A percentile compares a stretch with the other conserved stretches of the same genome.
phyloP scores from a whole-genome alignment of 192 early-diverging fungal genomes.

The Anaeromyces robustus region DNA sequence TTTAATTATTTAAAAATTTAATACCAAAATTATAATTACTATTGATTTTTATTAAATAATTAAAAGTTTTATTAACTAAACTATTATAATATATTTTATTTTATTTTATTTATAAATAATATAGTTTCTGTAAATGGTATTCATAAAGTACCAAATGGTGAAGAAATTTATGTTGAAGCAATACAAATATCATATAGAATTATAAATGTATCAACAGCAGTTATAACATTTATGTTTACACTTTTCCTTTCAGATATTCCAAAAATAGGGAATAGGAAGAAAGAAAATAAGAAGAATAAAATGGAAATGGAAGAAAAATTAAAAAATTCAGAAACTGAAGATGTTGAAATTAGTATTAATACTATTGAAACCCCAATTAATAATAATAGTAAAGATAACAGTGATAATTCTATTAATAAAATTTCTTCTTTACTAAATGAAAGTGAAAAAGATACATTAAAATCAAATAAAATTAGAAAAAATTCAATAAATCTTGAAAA shows the following conservation, averaged over 20 bases:
- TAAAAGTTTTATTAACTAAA: too few relatives aligned
- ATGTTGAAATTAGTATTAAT: not conserved
- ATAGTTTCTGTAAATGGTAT: not conserved
- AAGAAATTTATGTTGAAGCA: not conserved
- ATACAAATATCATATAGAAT: not conserved
- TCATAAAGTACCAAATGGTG: not conserved
- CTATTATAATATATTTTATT: too few relatives aligned
- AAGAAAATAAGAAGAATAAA: not conserved
- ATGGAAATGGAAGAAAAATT: not conserved
- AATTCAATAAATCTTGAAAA: too few relatives aligned
- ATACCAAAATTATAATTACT: too few relatives aligned
- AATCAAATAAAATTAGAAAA: too few relatives aligned
- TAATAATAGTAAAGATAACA: not conserved
- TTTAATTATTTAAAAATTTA: too few relatives aligned
- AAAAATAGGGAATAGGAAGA: not conserved
- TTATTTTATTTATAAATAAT: too few relatives aligned
- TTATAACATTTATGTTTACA: not conserved
- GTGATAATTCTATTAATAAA: not conserved
- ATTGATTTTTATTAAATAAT: too few relatives aligned
- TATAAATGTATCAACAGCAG: not conserved
- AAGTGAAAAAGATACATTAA: too few relatives aligned
- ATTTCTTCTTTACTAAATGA: too few relatives aligned
- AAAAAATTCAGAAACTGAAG: not conserved
- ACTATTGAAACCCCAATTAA: not conserved
- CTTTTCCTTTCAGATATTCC: not conserved